Evolutionary conservation across 345 rosid genomes (phyloP).

Genomic region (Turritis glabra): DNA sequence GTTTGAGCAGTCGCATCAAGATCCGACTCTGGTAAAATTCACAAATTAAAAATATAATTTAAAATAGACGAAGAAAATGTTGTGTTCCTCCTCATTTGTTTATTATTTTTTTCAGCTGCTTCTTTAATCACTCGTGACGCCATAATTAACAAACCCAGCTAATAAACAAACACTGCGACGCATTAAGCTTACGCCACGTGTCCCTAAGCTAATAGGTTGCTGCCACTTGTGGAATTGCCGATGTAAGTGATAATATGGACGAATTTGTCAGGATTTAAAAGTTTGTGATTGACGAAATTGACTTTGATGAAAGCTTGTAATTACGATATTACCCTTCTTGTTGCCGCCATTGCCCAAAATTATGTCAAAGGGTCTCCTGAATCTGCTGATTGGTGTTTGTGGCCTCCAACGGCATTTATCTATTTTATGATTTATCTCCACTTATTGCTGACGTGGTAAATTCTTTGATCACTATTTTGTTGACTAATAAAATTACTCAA

Average conservation of each 20-base stretch:
- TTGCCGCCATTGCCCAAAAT: conserved; percentile 15
- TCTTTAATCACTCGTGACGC: conserved; percentile 26
- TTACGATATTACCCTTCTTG: background rate
- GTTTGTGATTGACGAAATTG: background rate
- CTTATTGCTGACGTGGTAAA: background rate
- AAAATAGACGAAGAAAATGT: background rate
- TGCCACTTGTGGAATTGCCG: conserved; percentile 21
- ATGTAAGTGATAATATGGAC: conserved; percentile 8
- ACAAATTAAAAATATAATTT: background rate
- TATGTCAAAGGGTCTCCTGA: background rate
- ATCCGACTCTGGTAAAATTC: background rate
- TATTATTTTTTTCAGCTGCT: conserved; percentile 23
- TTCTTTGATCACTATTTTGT: background rate
- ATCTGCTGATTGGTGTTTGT: background rate
- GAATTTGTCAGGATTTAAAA: conserved; percentile 21
- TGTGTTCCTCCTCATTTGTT: background rate
- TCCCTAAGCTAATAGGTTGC: rapidly evolving
- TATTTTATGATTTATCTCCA: too few relatives aligned
- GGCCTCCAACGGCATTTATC: conserved; percentile 5
- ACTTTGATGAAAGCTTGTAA: background rate
- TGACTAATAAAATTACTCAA: too few relatives aligned
- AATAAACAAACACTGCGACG: background rate
- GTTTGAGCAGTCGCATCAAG: conserved; percentile 24
- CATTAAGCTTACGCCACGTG: background rate
- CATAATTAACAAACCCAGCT: conserved; percentile 24